Conservation (phyloP, 805 yeast genomes). For the Candida andamanensis region DNA sequence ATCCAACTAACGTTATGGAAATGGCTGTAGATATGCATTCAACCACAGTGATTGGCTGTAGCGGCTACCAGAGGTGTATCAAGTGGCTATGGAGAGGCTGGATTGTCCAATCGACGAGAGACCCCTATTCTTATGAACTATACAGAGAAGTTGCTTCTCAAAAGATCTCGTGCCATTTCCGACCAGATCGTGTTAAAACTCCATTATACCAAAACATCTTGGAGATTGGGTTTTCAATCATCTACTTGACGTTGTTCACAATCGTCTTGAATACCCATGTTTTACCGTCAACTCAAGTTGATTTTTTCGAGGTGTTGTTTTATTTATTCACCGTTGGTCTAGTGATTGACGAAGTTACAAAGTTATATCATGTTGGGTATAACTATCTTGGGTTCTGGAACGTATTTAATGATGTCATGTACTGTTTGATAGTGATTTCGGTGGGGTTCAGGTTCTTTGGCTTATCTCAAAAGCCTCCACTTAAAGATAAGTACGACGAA, state of each 20-base stretch:
- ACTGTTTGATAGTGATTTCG: slow-evolving; percentile 48
- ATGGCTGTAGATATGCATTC: slow-evolving; percentile 83
- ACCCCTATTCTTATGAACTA: slow-evolving; percentile 63
- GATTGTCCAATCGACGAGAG: slow-evolving; percentile 70
- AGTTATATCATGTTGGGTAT: slow-evolving; percentile 71
- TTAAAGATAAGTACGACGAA: slow-evolving; percentile 40
- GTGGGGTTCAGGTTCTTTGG: slow-evolving; percentile 51
- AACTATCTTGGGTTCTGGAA: slow-evolving; percentile 74
- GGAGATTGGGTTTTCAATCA: slow-evolving; percentile 61
- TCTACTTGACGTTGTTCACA: slow-evolving; percentile 60
- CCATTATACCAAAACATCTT: slow-evolving; percentile 76
- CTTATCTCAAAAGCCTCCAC: slow-evolving; percentile 17
- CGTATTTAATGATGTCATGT: slow-evolving; percentile 69
- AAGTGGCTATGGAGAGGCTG: slow-evolving; percentile 93
- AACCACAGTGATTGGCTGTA: slow-evolving; percentile 67
- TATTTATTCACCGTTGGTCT: slow-evolving; percentile 65
- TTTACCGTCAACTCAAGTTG: slow-evolving; percentile 24
- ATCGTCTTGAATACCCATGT: slow-evolving; percentile 57
- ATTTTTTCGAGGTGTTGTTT: slow-evolving; percentile 50
- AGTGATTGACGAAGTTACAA: slow-evolving; percentile 60
- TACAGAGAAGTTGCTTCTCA: slow-evolving; percentile 57
- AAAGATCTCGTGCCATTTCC: slow-evolving; percentile 57
- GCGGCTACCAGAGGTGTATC: slow-evolving; percentile 81
- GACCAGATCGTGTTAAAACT: slow-evolving; percentile 79
- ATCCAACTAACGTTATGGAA: slow-evolving; percentile 73